Conservation (phyloP, 2,329 filamentous ascomycete genomes). For the Phialemonium atrogriseum region DNA sequence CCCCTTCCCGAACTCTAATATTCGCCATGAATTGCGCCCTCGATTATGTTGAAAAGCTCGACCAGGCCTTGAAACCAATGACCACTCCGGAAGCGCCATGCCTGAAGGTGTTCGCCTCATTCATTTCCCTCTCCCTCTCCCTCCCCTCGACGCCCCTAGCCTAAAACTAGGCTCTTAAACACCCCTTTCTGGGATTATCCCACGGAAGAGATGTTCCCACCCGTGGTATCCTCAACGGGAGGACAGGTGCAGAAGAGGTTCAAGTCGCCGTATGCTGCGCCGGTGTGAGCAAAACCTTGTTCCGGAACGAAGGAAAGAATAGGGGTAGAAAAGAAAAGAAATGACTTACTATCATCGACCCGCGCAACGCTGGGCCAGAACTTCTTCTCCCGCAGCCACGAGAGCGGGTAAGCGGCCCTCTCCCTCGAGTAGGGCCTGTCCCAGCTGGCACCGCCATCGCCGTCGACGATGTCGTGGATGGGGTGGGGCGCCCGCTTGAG, state of each 20-base stretch:
- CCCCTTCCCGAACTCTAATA: no score
- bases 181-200: slow-evolving; percentile 2
- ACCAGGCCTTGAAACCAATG: no score
- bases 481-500: slow-evolving; percentile 86
- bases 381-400: slow-evolving; percentile 86
- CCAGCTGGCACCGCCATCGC: slow-evolving; percentile 57
- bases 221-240: slow-evolving; percentile 61
- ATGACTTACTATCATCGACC: slow-evolving; percentile 71
- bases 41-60: no score
- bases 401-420: slow-evolving; percentile 77
- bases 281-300: slow-evolving; percentile 8
- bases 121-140: no score
- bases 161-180: no score
- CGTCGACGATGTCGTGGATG: slow-evolving; percentile 66
- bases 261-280: slow-evolving; percentile 72
- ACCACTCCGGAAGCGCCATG: no score
- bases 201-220: slow-evolving; percentile 12
- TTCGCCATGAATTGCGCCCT: no score
- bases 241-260: slow-evolving; percentile 95
- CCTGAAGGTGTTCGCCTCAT: no score
- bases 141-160: no score
- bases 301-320: neutral
- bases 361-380: slow-evolving; percentile 89
- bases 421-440: slow-evolving; percentile 72
- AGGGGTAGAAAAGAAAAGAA: neutral